Base-by-base conservation (phyloP, 768 basidiomycete species). In the Tulasnella sp. region DNA sequence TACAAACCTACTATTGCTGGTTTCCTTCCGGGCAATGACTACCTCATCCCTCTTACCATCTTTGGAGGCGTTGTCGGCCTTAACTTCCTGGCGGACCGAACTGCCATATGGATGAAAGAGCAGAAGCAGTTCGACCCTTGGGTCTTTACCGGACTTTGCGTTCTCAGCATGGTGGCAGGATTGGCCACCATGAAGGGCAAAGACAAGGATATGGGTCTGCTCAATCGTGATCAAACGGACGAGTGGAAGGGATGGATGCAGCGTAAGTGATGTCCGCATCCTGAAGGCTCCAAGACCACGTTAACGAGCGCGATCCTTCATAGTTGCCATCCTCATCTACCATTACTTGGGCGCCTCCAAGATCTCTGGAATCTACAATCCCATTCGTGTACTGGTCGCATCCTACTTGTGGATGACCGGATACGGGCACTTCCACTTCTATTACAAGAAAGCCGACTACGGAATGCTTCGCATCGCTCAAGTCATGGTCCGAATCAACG, bases 161-260 rank as follows among this genome's bases (percentile, higher is more conserved):
- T 91, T n/a, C 79, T 83, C 31, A 83, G 86, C 36, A 83, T 96
- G 36, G 83, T 79, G 11, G 82, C 86, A 25, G 95, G 94, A 4
- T 79, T 94, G 67, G 83, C 82, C 12, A 93, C 90, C 0, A 83
- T 93, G 78, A 90, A 89, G 81, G 87, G 87, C 25, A 87, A 86
- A 22, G 93, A 93, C 79, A 93, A 91, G 80, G 94, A 97, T 80
- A 83, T 92, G 72, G 95, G 95, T 0, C 93, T 96, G 83, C 84
- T 97, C 79, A 96, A 94, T 80, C 87, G 95, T 76, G 93, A 96
- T 71, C 94, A 97, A 82, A 97, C 94, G 0, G 94, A 97, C 79
- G 95, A 97, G 83, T 97, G 95, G 95, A 97, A 97, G 83, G 95
- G 95, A 3, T 97, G 95, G 95, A 97, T 97, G 95, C 95, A 97